Percentiles rank a stretch among this genome's conserved stretches.
Conservation (phyloP, 805 yeast genomes). For the Ogataea zsoltii region DNA sequence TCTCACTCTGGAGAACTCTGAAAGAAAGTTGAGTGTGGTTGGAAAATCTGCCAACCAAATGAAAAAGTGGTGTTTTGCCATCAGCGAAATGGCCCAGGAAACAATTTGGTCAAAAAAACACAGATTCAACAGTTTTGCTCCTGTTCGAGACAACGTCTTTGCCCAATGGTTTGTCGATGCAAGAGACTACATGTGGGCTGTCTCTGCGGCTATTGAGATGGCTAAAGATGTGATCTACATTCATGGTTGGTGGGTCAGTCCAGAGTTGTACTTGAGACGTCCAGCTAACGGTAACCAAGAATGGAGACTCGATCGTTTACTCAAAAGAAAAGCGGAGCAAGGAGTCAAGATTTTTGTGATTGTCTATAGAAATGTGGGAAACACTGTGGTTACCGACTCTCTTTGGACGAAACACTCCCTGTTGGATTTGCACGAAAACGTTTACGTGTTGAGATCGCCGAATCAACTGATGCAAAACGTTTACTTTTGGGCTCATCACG, state of each 20-base stretch:
- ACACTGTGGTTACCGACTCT: constrained; percentile 91
- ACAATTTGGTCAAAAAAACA: constrained; percentile 73
- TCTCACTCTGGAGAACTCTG: constrained; percentile 68
- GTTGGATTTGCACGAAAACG: constrained; percentile 78
- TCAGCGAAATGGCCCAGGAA: constrained; percentile 63
- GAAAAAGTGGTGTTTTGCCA: constrained; percentile 73
- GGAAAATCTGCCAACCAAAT: constrained; percentile 67
- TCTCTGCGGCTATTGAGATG: constrained; percentile 86
- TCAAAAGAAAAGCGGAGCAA: constrained; percentile 87
- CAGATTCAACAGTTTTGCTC: constrained; percentile 90
- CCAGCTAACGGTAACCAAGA: constrained; percentile 96
- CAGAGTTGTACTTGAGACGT: constrained; percentile 88
- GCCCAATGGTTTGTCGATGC: constrained; percentile 96
- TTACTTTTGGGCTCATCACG: constrained; percentile 99
- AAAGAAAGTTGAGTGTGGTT: constrained; percentile 72
- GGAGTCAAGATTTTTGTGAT: constrained; percentile 94
- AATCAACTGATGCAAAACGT: constrained; percentile 92
- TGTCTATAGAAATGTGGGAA: constrained; percentile 90
- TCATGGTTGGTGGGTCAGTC: constrained; percentile 99
- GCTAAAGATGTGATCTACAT: constrained; percentile 92
- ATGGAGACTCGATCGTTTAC: constrained; percentile 85
- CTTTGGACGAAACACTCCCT: constrained; percentile 92
- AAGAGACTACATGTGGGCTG: constrained; percentile 95
- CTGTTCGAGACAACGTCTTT: constrained; percentile 77
- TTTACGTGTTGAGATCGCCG: constrained; percentile 91